Conservation (phyloP, 208 protist species). For the Acanthamoeba polyphaga region DNA sequence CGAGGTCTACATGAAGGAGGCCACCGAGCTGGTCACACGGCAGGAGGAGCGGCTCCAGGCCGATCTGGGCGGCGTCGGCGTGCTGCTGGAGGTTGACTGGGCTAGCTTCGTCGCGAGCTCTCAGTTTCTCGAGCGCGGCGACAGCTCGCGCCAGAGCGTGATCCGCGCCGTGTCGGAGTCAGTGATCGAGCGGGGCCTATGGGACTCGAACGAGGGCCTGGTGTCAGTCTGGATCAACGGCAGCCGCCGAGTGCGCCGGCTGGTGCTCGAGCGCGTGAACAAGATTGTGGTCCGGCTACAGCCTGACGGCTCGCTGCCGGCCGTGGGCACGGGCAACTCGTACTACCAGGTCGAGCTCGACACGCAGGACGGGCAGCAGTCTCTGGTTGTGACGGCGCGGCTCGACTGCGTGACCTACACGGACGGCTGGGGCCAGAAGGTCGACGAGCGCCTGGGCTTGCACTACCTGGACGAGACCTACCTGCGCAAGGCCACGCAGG, state of each 20-base stretch:
- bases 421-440: constrained; percentile 6
- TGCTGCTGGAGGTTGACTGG: constrained; percentile 26
- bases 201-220: neutral
- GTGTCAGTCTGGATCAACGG: neutral
- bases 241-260: neutral
- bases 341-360: neutral
- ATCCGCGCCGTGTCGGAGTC: neutral
- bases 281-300: neutral
- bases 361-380: neutral
- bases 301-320: neutral
- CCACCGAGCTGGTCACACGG: neutral
- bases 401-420: constrained; percentile 11
- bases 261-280: neutral
- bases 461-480: constrained; percentile 2
- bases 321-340: neutral
- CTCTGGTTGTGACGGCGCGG: neutral
- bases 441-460: neutral
- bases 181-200: constrained; percentile 3
- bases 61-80: neutral
- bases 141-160: neutral
- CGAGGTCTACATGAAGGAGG: constrained; percentile 31
- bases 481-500: neutral
- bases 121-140: neutral
- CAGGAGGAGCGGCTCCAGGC: constrained; percentile 7
- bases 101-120: neutral